Evolutionary conservation across 208 protist species (phyloP).

Genomic region (Angomonas deanei): DNA sequence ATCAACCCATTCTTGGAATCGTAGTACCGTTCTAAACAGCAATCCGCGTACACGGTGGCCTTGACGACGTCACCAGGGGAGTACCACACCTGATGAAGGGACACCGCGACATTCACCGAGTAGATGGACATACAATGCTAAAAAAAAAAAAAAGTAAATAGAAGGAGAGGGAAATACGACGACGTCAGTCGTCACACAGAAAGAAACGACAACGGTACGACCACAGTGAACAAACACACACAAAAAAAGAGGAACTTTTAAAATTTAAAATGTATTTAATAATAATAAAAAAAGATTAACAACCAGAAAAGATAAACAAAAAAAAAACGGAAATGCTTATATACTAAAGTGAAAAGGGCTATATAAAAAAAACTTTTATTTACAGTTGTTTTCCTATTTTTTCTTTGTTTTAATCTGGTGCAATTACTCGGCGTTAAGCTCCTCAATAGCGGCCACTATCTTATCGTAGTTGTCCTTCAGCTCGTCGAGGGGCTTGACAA

Average conservation of each 20-base stretch:
- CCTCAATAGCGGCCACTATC: constrained; percentile 82
- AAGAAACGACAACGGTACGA: no score
- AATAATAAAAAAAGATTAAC: background rate
- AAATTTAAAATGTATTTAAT: background rate
- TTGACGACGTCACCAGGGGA: constrained; percentile 48
- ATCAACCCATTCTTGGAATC: constrained; percentile 12
- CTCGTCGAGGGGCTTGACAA: constrained; percentile 82
- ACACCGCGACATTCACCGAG: constrained; percentile 10
- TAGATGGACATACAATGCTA: background rate
- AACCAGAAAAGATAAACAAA: background rate
- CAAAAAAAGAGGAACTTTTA: no score
- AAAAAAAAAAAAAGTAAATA: constrained; percentile 14
- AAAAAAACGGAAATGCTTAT: background rate
- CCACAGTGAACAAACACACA: no score
- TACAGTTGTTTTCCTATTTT: constrained; percentile 1
- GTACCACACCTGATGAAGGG: constrained; percentile 60
- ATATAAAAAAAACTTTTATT: background rate
- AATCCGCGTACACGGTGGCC: constrained; percentile 25
- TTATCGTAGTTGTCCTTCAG: constrained; percentile 86
- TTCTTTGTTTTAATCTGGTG: background rate
- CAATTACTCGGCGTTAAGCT: constrained; percentile 73
- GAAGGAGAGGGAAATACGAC: constrained; percentile 4
- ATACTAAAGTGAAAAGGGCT: background rate
- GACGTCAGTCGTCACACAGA: background rate
- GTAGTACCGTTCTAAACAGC: constrained; percentile 15